These are phyloP conservation scores for Staphylotrichum longicolle DNA, from an alignment of 495 filamentous ascomycete genomes.

Conservation along the genomic window DNA sequence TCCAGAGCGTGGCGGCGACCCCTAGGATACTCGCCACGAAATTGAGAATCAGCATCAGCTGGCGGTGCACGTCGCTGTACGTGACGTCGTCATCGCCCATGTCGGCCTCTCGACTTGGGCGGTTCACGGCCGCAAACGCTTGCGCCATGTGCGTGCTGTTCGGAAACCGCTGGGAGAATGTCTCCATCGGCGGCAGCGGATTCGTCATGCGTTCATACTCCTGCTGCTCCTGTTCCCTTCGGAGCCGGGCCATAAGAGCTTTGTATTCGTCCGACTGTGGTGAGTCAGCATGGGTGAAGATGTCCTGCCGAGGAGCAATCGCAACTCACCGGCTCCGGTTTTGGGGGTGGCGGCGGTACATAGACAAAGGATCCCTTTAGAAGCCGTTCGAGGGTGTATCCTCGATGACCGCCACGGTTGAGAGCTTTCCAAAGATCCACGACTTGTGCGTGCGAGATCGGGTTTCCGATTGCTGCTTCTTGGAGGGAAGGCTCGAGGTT, in stretches of 20 bases:
- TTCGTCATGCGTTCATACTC: constrained; percentile 75
- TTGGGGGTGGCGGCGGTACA: constrained; percentile 70
- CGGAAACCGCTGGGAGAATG: constrained; percentile 59
- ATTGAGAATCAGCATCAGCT: constrained; percentile 71
- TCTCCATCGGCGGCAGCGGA: constrained; percentile 53
- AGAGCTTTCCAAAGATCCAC: constrained; percentile 64
- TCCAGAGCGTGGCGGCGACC: constrained; percentile 69
- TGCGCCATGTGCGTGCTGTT: constrained; percentile 43
- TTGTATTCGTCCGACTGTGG: constrained; percentile 79
- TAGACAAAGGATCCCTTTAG: constrained; percentile 73
- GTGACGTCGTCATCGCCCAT: constrained; percentile 56
- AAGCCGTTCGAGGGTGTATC: constrained; percentile 58
- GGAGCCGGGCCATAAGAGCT: constrained; percentile 81
- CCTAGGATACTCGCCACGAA: constrained; percentile 70
- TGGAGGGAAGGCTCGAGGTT: constrained; percentile 43
- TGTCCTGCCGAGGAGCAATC: not conserved
- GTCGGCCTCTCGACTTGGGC: constrained; percentile 38
- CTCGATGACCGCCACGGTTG: constrained; percentile 28
- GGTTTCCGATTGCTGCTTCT: constrained; percentile 55
- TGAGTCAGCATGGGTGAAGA: constrained; percentile 23
- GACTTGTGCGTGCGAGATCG: constrained; percentile 79
- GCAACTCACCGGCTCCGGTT: constrained; percentile 68
- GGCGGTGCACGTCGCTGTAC: constrained; percentile 69
- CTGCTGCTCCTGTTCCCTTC: constrained; percentile 72
- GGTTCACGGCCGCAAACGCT: constrained; percentile 51